Evolutionary conservation across 768 basidiomycete species (phyloP), one percentile per base, ranked within the genome.

Genomic region (Dentipellis sp.): DNA sequence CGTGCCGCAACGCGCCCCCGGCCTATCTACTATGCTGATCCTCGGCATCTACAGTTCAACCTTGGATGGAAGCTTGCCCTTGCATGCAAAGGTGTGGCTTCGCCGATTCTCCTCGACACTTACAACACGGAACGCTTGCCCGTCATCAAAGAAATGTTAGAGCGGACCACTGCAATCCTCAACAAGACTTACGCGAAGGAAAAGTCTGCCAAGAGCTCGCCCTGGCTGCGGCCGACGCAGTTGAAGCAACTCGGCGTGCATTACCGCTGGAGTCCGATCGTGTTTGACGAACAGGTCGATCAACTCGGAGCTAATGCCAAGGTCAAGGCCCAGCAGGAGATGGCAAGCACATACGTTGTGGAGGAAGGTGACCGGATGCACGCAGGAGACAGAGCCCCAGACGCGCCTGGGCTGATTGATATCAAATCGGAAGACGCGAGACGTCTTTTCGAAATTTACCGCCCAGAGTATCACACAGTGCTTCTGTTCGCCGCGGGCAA

Each of bases 321-420:
- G n/a, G 14, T 14, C 8, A n/a, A 45, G 42, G 42, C 42, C 8
- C n/a, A 4, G 8, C n/a, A 45, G 16, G 42, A 45, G 16, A 17
- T n/a, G n/a, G 42, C 47, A 16, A 58, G 53, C 39, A 19, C 48
- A 16, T 50, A 54, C 29, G 35, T 14, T 1, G n/a, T 16, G 7
- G 45, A 42, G 6, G 21, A 23, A 1, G 29, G 12, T 14, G 45
- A 21, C n/a, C 4, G n/a, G 10, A 4, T 59, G 35, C 52, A 46
- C 8, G 61, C 56, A n/a, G 62, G 62, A 0, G 61, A 63, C 40
- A 45, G 61, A 2, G 62, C 62, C 11, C 62, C 58, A 10, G 62
- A 63, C 35, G 62, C 62, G 7, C 36, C 46, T 6, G 52, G 42
- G 11, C 51, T 58, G 8, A 8, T 52, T 40, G 51, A 57, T 16